phyloP scores from a whole-genome alignment of 495 filamentous ascomycete genomes.

The Aspergillus nidulans region DNA sequence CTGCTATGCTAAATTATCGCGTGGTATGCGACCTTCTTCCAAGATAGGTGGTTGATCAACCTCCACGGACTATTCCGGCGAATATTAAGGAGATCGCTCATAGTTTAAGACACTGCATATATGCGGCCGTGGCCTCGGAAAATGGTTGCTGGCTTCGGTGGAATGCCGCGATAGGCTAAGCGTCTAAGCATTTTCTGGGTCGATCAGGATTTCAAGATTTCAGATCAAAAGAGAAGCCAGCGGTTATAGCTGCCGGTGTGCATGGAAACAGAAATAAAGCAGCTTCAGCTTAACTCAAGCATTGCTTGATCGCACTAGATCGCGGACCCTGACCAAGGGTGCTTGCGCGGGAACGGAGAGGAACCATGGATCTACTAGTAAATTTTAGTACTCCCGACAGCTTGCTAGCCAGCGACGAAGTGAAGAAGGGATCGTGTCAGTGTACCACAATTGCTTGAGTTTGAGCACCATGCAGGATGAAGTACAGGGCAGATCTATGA shows the following conservation, averaged over 20 bases:
- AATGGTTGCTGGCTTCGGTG: not conserved
- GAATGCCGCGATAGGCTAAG: not conserved
- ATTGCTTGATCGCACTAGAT: not conserved
- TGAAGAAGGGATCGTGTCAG: too few species aligned
- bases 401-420: too few species aligned
- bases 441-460: too few species aligned
- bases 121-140: not conserved
- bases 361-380: constrained; percentile 20
- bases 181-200: too few species aligned
- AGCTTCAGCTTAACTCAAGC: not conserved
- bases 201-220: too few species aligned
- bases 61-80: not conserved
- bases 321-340: constrained; percentile 13
- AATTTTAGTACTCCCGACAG: not conserved
- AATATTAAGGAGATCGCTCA: not conserved
- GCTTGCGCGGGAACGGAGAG: constrained; percentile 14
- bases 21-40: not conserved
- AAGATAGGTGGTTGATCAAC: not conserved
- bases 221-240: too few species aligned
- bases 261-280: constrained; percentile 3
- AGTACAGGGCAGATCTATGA: not conserved
- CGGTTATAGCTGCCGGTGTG: not conserved
- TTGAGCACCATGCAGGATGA: too few species aligned
- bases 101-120: not conserved
- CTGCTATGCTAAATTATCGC: not conserved